phyloP scores from a whole-genome alignment of 116 monocot genomes.

The Cymodocea nodosa region DNA sequence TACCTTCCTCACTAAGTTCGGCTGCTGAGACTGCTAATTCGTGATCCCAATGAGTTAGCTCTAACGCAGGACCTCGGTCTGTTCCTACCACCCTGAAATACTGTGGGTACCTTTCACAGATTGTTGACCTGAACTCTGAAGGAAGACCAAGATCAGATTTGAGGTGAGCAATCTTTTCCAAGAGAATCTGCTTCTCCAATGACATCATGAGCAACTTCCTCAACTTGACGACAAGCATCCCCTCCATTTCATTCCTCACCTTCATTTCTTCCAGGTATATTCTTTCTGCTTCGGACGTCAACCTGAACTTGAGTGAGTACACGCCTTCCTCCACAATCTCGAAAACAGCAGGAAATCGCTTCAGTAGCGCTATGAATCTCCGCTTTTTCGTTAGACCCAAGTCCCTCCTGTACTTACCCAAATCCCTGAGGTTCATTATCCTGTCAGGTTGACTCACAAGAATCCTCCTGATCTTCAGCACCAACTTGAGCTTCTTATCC shows the following conservation, averaged over 20 bases:
- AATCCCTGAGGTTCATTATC: conserved; percentile 76
- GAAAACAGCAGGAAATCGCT: conserved; percentile 79
- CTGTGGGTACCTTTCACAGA: conserved; percentile 81
- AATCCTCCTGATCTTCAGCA: conserved; percentile 81
- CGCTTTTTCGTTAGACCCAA: conserved; percentile 84
- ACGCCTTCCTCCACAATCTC: conserved; percentile 97
- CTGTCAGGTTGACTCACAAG: conserved; percentile 87
- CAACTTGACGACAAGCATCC: conserved; percentile 49
- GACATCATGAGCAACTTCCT: conserved; percentile 97
- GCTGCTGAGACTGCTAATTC: conserved; percentile 67
- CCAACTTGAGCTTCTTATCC: conserved; percentile 96
- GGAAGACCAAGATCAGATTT: conserved; percentile 77
- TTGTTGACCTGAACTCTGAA: conserved; percentile 51
- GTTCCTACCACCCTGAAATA: conserved; percentile 69
- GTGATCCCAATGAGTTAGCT: conserved; percentile 89
- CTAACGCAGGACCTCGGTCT: conserved; percentile 76
- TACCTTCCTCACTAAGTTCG: conserved; percentile 72
- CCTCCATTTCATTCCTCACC: conserved; percentile 79
- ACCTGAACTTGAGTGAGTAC: conserved; percentile 66
- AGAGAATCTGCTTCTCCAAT: conserved; percentile 56
- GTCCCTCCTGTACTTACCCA: conserved; percentile 56
- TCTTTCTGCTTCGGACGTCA: conserved; percentile 70
- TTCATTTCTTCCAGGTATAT: conserved; percentile 80
- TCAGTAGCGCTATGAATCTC: conserved; percentile 78
- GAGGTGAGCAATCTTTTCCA: conserved; percentile 87